phyloP scores from a whole-genome alignment of 495 filamentous ascomycete species.

The Penicillium diatomitis region DNA sequence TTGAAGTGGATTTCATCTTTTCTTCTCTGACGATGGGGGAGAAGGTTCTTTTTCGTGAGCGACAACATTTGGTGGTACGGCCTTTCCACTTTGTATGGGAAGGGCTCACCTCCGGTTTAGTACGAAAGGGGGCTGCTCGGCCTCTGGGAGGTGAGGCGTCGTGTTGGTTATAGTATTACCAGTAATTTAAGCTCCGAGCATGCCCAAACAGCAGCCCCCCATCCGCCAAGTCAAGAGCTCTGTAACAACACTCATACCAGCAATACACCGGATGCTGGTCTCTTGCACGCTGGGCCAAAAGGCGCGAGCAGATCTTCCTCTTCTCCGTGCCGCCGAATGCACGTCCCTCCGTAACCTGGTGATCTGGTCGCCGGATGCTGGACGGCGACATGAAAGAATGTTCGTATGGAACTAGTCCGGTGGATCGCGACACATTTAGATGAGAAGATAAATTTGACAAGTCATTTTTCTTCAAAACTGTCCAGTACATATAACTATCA shows the following conservation, averaged over 20 bases:
- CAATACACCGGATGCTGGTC: too few relatives aligned
- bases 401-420: too few relatives aligned
- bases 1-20: conserved; percentile 19
- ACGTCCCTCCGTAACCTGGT: neutral
- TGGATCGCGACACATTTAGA: too few relatives aligned
- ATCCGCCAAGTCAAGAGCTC: neutral
- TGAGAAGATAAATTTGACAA: too few relatives aligned
- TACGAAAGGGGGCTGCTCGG: neutral
- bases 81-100: neutral
- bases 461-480: too few relatives aligned
- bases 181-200: neutral
- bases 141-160: neutral
- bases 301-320: neutral
- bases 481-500: too few relatives aligned
- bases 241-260: neutral
- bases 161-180: neutral
- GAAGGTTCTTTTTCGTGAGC: conserved; percentile 5
- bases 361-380: too few relatives aligned
- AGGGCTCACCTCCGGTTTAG: conserved; percentile 1
- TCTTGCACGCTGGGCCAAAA: neutral
- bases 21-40: conserved; percentile 2
- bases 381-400: too few relatives aligned
- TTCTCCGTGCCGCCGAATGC: neutral
- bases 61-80: conserved; percentile 1
- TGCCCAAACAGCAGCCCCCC: neutral